Evolutionary conservation across 2,329 filamentous ascomycete species (phyloP), one percentile per base, ranked within the genome.

Genomic region (Penicillium nordicum): DNA sequence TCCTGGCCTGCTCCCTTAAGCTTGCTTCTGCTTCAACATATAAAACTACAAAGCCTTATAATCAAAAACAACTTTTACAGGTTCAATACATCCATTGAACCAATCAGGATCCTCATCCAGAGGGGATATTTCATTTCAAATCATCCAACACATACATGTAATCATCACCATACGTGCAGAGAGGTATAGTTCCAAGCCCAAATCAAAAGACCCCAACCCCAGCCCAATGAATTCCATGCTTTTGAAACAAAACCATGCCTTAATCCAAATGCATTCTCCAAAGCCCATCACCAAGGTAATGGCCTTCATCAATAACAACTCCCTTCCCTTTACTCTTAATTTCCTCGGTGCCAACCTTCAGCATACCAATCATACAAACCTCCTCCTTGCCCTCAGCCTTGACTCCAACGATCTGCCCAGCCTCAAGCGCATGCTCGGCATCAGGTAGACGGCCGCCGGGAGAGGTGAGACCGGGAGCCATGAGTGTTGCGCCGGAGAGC

Each of bases 321-420:
- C 94, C 94, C 79, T 97, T 97, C 63, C 91, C 92, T 78, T 93
- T 93, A 63, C 86, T 87, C 83, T 94, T 96, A 73, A 96, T 92
- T 76, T 97, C 92, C 74, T 88, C 87, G 0, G 94, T 97, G 3
- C 92, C 88, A 69, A 88, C 85, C 67, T 90, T 91, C 71, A 99
- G 72, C 61, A 89, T 79, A 0, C 94, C 94, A 0, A 99, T 88
- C 54, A 96, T 84, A 74, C 92, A 97, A 6, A 92, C 90, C 78
- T 93, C 87, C 67, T 88, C 84, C 80, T 99, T 99, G 8, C 94
- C 94, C 81, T 99, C 94, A 0, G 94, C 92, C 78, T 87, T 87
- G 18, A 99, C 84, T 5, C 93, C 90, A 8, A 97, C 94, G 1
- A 94, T 88, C 71, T 90, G 85, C 0, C 93, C 94, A 69, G 88